Evolutionary conservation across 306 rosid species (phyloP).

Genomic region (Glycine latifolia): DNA sequence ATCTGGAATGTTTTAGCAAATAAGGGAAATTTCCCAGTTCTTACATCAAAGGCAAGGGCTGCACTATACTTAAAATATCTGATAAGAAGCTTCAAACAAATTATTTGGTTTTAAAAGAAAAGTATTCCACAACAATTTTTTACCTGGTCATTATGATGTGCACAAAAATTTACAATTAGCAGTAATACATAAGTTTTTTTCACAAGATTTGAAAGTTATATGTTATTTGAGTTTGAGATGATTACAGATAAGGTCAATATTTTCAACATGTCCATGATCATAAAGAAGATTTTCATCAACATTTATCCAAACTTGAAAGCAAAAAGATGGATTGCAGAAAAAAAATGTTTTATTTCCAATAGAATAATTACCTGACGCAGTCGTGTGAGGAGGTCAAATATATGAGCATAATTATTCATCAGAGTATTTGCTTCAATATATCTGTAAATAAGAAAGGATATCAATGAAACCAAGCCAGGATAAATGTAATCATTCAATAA

Average conservation of each 20-base stretch:
- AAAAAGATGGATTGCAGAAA: neutral
- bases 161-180: neutral
- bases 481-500: neutral
- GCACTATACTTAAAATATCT: neutral
- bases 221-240: no score
- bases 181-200: neutral
- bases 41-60: neutral
- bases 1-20: neutral
- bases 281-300: constrained; percentile 2
- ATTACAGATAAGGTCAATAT: no score
- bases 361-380: constrained; percentile 77
- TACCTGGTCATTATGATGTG: neutral
- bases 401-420: constrained; percentile 85
- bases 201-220: neutral
- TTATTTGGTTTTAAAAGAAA: constrained; percentile 34
- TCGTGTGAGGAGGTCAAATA: constrained; percentile 92
- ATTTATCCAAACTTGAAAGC: constrained; percentile 10
- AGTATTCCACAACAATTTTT: neutral
- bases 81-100: neutral
- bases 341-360: neutral
- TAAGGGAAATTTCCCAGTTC: neutral
- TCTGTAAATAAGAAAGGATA: constrained; percentile 59
- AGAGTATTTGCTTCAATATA: constrained; percentile 74
- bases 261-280: neutral
- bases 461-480: constrained; percentile 18